Percentiles rank a stretch among this genome's conserved stretches.
phyloP scores from a whole-genome alignment of 441 rosid genomes.

The Jatropha podagrica region DNA sequence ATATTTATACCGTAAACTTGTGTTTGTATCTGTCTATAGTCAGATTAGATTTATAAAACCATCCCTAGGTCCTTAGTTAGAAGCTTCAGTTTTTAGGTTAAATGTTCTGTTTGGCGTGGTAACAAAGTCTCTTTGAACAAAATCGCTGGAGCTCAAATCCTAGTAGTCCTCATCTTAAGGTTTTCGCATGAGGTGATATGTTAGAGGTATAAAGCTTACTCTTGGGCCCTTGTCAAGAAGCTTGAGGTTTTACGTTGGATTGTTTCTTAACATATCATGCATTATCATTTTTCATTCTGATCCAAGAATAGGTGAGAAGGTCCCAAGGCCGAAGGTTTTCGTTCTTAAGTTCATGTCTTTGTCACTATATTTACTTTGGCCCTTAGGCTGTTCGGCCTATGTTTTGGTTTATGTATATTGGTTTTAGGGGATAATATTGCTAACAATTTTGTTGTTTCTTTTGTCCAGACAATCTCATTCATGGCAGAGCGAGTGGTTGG shows the following conservation, averaged over 20 bases:
- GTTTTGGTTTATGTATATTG: background rate
- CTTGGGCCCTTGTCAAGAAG: background rate
- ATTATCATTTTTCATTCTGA: background rate
- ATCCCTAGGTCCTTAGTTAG: background rate
- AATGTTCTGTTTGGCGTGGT: background rate
- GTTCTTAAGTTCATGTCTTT: background rate
- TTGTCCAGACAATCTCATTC: slow-evolving; percentile 68
- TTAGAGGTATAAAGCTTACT: background rate
- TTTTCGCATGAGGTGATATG: background rate
- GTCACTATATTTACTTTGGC: background rate
- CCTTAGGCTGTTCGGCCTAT: background rate
- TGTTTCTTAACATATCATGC: background rate
- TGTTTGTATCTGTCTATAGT: background rate
- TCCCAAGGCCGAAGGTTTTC: background rate
- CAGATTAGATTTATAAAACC: background rate
- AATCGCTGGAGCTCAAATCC: background rate
- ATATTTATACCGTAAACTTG: background rate
- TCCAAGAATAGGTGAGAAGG: background rate
- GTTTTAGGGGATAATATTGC: background rate
- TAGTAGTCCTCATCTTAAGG: background rate
- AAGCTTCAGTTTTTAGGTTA: background rate
- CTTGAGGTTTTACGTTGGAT: background rate
- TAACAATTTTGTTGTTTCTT: slow-evolving; percentile 19
- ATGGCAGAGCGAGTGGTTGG: slow-evolving; percentile 92
- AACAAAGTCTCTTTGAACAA: background rate